Evolutionary conservation across 805 yeast genomes (phyloP).

Genomic region (Candida ovalis): DNA sequence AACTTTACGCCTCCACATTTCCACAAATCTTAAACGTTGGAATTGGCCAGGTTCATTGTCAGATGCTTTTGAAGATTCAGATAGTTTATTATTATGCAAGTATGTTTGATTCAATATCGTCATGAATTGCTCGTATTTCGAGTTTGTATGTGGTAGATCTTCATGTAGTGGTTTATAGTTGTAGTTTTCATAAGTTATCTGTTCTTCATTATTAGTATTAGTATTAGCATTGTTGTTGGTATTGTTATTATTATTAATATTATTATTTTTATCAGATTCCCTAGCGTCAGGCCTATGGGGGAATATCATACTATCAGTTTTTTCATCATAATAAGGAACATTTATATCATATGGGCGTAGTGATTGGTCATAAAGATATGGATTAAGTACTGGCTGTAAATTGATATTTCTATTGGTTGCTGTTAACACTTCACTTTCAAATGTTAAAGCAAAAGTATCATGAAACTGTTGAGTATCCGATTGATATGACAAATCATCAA

Average conservation of each 20-base stretch:
- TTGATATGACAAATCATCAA: constrained; percentile 80
- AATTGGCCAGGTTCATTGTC: constrained; percentile 50
- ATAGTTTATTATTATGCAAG: constrained; percentile 29
- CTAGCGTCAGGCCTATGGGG: constrained; percentile 39
- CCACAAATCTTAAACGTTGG: constrained; percentile 82
- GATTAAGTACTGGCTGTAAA: constrained; percentile 69
- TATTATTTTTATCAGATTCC: constrained; percentile 11
- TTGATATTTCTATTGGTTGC: constrained; percentile 76
- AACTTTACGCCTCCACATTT: constrained; percentile 72
- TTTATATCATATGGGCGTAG: constrained; percentile 43
- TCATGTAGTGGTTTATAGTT: constrained; percentile 49
- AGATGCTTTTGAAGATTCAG: constrained; percentile 26
- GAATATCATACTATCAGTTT: constrained; percentile 30
- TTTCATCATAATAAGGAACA: constrained; percentile 37
- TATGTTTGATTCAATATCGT: constrained; percentile 52
- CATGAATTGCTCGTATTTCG: constrained; percentile 92
- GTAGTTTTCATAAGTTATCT: constrained; percentile 22
- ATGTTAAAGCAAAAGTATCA: constrained; percentile 70
- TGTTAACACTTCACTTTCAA: constrained; percentile 85
- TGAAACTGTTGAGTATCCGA: constrained; percentile 78
- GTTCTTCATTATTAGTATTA: constrained; percentile 4
- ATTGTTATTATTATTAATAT: constrained; percentile 13
- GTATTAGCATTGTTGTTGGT: background rate
- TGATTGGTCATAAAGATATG: constrained; percentile 48
- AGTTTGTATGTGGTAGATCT: constrained; percentile 67